Percentiles rank a stretch among this genome's conserved stretches.
Evolutionary conservation across 108 stramenopile species (phyloP).

Genomic region (Hondaea fermentalgiana): DNA sequence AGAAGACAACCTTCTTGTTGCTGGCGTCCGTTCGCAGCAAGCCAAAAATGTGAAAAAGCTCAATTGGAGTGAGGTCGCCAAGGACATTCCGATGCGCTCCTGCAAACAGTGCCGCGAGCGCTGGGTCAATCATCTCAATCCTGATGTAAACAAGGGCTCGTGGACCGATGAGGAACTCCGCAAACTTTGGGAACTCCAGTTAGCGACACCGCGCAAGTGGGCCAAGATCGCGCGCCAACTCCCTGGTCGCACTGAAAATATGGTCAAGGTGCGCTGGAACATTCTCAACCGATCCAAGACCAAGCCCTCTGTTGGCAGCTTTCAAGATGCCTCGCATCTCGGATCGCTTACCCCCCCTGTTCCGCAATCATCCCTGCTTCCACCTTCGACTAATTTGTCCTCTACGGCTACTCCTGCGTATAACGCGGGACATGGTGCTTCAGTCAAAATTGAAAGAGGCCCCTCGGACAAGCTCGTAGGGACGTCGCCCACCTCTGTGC

Average conservation of each 20-base stretch:
- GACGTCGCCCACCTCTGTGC: no score
- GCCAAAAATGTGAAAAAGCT: background rate
- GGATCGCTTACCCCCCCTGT: no score
- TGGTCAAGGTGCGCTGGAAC: constrained; percentile 17
- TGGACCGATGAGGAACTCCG: constrained; percentile 85
- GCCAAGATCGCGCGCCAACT: constrained; percentile 15
- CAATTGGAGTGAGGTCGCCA: background rate
- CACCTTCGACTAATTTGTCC: no score
- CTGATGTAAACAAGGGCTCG: constrained; percentile 79
- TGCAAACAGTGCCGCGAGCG: constrained; percentile 98
- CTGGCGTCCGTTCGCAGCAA: background rate
- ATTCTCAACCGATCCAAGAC: background rate
- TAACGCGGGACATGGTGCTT: no score
- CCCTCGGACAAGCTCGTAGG: no score
- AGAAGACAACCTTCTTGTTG: background rate
- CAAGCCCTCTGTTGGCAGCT: background rate
- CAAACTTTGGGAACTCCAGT: constrained; percentile 38
- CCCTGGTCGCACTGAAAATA: background rate
- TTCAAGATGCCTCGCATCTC: no score
- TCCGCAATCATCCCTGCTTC: no score
- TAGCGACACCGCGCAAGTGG: constrained; percentile 27
- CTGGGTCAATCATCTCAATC: constrained; percentile 95
- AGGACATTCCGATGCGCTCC: constrained; percentile 40
- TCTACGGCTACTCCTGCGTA: no score
- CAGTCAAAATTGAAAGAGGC: no score